Conservation (phyloP, 345 rosid genomes). For the Acer negundo region DNA sequence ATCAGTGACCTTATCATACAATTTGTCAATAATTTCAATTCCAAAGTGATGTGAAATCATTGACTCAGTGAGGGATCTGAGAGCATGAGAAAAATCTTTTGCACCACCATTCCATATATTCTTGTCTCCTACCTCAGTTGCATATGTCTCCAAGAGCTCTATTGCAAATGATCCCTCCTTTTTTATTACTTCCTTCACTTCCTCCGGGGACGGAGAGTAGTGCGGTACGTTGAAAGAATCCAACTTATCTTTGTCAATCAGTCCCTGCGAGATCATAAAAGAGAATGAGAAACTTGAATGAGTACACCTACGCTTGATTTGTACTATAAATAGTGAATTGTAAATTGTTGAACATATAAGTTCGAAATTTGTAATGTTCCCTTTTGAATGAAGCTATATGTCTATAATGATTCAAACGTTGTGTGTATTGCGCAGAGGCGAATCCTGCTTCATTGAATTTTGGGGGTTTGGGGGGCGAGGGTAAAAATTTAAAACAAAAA, state of each 20-base stretch:
- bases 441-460: too few relatives aligned
- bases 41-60: slow-evolving; percentile 27
- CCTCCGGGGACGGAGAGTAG: slow-evolving; percentile 19
- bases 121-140: slow-evolving; percentile 1
- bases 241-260: slow-evolving; percentile 21
- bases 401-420: too few relatives aligned
- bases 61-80: slow-evolving; percentile 22
- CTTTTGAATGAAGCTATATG: too few relatives aligned
- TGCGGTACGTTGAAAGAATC: slow-evolving; percentile 25
- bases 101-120: not conserved
- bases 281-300: too few relatives aligned
- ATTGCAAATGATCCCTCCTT: slow-evolving; percentile 15
- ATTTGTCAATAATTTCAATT: slow-evolving; percentile 18
- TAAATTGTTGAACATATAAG: too few relatives aligned
- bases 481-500: too few relatives aligned
- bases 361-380: too few relatives aligned
- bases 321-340: too few relatives aligned
- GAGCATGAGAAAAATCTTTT: not conserved
- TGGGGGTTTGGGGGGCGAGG: too few relatives aligned
- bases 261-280: not conserved
- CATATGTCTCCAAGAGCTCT: slow-evolving; percentile 14
- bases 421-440: too few relatives aligned
- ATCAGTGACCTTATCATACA: slow-evolving; percentile 19
- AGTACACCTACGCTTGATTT: too few relatives aligned
- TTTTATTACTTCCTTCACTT: slow-evolving; percentile 10